Evolutionary conservation across 768 basidiomycete genomes (phyloP), one percentile per base, ranked within the genome.

Genomic region (Hortiboletus campestris): DNA sequence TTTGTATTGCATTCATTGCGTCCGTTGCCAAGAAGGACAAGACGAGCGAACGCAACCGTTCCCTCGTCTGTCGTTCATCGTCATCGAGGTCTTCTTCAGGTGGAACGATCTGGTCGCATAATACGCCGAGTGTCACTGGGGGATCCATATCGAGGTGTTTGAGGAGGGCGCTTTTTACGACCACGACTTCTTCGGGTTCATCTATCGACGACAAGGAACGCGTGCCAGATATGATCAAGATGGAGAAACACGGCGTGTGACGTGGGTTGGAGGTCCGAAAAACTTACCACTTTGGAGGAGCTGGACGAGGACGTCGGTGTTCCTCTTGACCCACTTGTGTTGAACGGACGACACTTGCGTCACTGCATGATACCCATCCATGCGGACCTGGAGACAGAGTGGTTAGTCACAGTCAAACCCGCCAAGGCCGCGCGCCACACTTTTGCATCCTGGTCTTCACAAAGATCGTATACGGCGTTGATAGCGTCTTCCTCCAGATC

Each of bases 381-480:
- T 78, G n/a, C 88, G 81, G 14, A 89, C 85, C 86, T 88, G 55
- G 10, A 55, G 29, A 40, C 17, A 17, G 31, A 47, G 10, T 44
- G 28, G 16, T 62, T 20, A 59, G 55, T 51, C 22, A 35, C 47
- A 53, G 55, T 42, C 45, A 29, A 43, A 19, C 34, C 49, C 32
- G 45, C 54, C 60, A 38, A 48, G 58, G 42, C 41, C 16, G 34
- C 41, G 19, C 19, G 50, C 55, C 76, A 41, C 60, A 86, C 86
- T 59, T 73, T 72, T 13, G 78, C 61, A 38, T 79, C 78, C 46
- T 80, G 80, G 72, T 89, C 88, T 67, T 89, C 88, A 65, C 88
- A 89, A 0, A 89, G 72, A 71, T 89, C 88, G 62, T 89, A 89
- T 13, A 89, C 79, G n/a, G 85, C 84, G 61, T 89, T 85, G 63